A percentile compares a stretch with the other conserved stretches of the same genome.
phyloP scores from a whole-genome alignment of 345 rosid species.

The Arabis hirsuta region DNA sequence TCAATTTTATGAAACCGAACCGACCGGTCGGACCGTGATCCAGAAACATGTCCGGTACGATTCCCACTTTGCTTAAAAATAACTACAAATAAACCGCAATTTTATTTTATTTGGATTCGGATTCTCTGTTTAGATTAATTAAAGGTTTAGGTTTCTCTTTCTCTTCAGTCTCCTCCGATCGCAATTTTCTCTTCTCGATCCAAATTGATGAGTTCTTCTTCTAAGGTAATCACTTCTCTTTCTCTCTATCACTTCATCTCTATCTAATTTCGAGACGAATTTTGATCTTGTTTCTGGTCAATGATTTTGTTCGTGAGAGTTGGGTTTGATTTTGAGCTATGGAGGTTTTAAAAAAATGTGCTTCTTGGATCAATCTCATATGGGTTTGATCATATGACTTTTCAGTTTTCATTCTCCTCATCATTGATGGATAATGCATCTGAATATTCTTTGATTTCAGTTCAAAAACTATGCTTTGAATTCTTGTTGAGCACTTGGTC shows the following conservation, averaged over 20 bases:
- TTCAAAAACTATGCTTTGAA: too few species aligned
- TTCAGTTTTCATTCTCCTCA: neutral
- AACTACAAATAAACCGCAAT: neutral
- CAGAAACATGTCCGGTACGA: neutral
- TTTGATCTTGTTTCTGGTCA: neutral
- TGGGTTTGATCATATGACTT: neutral
- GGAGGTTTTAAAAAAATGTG: neutral
- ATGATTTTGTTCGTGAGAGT: neutral
- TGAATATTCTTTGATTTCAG: neutral
- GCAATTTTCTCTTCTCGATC: constrained; percentile 10
- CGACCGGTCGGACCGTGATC: neutral
- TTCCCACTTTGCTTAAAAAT: too few species aligned
- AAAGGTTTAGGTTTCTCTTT: neutral
- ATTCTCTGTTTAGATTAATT: neutral
- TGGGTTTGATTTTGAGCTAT: neutral
- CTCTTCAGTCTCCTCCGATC: constrained; percentile 9
- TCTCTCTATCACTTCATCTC: neutral
- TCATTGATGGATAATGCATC: neutral
- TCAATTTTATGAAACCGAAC: neutral
- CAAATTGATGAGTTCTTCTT: constrained; percentile 33
- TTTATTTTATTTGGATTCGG: neutral
- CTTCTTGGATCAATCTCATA: constrained; percentile 17
- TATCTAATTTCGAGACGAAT: neutral
- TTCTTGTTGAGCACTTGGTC: too few species aligned
- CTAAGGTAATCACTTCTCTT: constrained; percentile 20